phyloP scores from a whole-genome alignment of 208 protist genomes.

The Naegleria fowleri region DNA sequence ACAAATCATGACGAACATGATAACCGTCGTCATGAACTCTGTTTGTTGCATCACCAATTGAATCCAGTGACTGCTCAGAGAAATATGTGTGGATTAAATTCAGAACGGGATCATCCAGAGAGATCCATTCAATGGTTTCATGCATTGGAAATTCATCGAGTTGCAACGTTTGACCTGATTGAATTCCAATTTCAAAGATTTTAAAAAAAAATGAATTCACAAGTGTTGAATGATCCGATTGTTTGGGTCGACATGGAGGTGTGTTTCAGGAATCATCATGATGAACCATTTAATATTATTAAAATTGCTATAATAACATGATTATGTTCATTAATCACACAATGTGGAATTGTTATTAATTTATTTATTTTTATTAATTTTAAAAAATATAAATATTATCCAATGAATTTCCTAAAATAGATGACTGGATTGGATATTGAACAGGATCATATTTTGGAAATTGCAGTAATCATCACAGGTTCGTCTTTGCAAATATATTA shows the following conservation, averaged over 20 bases:
- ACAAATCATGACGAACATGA: too few species aligned
- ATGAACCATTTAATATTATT: too few species aligned
- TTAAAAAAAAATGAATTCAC: not conserved
- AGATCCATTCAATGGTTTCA: not conserved
- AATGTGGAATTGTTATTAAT: too few species aligned
- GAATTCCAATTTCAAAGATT: too few species aligned
- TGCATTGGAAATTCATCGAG: not conserved
- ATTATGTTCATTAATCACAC: too few species aligned
- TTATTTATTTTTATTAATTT: too few species aligned
- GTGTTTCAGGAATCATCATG: too few species aligned
- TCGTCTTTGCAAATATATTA: conserved; percentile 30
- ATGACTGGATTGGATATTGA: conserved; percentile 52
- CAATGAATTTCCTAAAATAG: not conserved
- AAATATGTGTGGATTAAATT: not conserved
- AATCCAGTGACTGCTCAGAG: not conserved
- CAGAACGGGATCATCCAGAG: not conserved
- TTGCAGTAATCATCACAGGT: conserved; percentile 47
- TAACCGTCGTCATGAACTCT: too few species aligned
- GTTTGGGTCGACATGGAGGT: conserved; percentile 52
- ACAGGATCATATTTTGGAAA: conserved; percentile 50
- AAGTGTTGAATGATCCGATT: not conserved
- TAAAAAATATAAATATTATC: not conserved
- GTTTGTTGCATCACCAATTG: too few species aligned
- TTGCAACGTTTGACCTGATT: too few species aligned
- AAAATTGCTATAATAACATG: too few species aligned